phyloP scores from a whole-genome alignment of 208 protist genomes.

The Angomonas ambiguus region DNA sequence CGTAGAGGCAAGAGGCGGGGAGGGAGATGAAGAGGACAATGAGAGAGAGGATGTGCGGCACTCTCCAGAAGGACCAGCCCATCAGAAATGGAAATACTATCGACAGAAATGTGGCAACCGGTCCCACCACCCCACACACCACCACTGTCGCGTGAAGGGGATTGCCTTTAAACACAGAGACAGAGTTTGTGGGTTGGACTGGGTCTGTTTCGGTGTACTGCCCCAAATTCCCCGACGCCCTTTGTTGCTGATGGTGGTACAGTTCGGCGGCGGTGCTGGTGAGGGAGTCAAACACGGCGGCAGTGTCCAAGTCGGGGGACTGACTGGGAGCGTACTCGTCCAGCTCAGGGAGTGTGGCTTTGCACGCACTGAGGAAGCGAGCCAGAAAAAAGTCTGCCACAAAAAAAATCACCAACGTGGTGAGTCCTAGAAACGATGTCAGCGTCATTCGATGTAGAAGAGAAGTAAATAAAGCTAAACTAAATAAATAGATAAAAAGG shows the following conservation, averaged over 20 bases:
- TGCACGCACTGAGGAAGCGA: constrained; percentile 37
- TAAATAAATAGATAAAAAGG: constrained; percentile 8
- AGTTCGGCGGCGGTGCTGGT: constrained; percentile 43
- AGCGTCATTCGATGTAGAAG: background rate
- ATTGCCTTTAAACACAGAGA: constrained; percentile 13
- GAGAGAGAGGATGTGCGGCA: constrained; percentile 38
- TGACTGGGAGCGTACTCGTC: constrained; percentile 61
- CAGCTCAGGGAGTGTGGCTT: constrained; percentile 57
- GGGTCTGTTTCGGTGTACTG: background rate
- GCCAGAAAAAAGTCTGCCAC: constrained; percentile 55
- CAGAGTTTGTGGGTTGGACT: background rate
- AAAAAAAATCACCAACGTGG: constrained; percentile 58
- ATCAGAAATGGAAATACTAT: constrained; percentile 35
- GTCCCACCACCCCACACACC: constrained; percentile 41
- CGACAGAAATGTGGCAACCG: constrained; percentile 33
- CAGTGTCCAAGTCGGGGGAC: constrained; percentile 66
- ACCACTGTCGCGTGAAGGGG: constrained; percentile 54
- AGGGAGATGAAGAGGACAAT: constrained; percentile 42
- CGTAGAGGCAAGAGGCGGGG: constrained; percentile 42
- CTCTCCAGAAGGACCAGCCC: constrained; percentile 38
- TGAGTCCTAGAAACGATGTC: constrained; percentile 19
- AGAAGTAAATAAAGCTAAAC: background rate
- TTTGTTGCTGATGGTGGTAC: constrained; percentile 26
- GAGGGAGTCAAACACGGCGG: constrained; percentile 45
- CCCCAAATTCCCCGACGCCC: background rate